Base-by-base conservation (phyloP, 352 stramenopile genomes). In the Hyaloperonospora arabidopsidis region DNA sequence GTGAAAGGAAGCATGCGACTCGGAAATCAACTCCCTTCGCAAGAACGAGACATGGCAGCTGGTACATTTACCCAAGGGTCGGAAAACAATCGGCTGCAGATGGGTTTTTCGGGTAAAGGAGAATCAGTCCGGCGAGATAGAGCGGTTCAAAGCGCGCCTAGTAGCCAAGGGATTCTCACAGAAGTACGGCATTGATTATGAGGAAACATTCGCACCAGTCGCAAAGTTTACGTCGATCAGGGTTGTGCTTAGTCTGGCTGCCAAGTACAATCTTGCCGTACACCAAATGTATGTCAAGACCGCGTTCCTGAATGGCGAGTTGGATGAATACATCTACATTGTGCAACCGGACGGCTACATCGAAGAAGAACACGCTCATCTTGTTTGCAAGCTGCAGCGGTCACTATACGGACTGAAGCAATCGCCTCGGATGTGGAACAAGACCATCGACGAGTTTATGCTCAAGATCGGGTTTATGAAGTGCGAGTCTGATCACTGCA, bases 1-100 rank as follows among this genome's bases (percentile, higher is more conserved):
- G 34, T 65, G 43, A 32, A 52, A 57, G 22, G 29, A 58, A 47
- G 52, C 52, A 1, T 58, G 43, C 7, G 15, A 46, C 29, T 58
- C 43, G 14, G 40, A 47, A 18, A 47, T 47, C 11, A 18, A 47
- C 10, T 32, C 41, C 23, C 39, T 45, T 45, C 19, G n/a, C 13
- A 45, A 45, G 41, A 47, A 1, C 19, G 32, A 47, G 41, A 47
- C 41, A 1, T 47, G 18, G 32, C 35, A 53, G 28, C 25, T 59
- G 21, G 35, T 59, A 14, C 45, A 21, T 4, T 29, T 18, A 40
- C 54, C 54, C 17, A 45, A 45, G 17, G 39, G 39, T 12, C 15
- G 28, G n/a, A 15, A 36, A n/a, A 23, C 45, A 17, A 61, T 61
- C 15, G 28, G 53, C 29, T n/a, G 17, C 40, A 41, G 47, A 52